Percentiles rank a stretch among this genome's conserved stretches.
phyloP scores from a whole-genome alignment of 768 basidiomycete species.

The Rhizopogon sp. region DNA sequence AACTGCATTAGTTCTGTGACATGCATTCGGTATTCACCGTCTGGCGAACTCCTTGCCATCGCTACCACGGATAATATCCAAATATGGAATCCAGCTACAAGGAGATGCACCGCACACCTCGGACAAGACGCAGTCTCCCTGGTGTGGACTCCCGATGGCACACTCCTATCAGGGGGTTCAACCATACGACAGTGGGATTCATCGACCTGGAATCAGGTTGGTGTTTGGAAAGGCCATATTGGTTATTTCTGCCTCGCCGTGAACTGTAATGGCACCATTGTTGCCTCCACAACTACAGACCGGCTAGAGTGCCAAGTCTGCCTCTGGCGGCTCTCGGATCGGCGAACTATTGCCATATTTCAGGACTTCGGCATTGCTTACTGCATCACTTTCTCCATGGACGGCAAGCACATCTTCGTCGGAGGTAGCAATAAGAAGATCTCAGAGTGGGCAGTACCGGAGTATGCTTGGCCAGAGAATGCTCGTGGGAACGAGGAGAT shows the following conservation, averaged over 20 bases:
- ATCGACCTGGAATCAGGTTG: not conserved
- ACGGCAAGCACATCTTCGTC: no score
- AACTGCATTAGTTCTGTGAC: no score
- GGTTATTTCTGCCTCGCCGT: not conserved
- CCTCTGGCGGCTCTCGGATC: constrained; percentile 13
- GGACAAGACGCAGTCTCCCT: not conserved
- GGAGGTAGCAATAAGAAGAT: no score
- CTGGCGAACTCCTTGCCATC: no score
- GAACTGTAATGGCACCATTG: not conserved
- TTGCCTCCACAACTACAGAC: not conserved
- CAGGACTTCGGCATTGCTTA: not conserved
- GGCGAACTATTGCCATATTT: not conserved
- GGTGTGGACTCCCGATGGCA: not conserved
- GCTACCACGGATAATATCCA: no score
- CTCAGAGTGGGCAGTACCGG: no score
- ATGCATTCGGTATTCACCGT: no score
- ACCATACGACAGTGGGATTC: not conserved
- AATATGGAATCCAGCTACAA: no score
- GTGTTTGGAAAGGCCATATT: not conserved
- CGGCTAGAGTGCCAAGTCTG: no score
- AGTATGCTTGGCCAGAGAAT: no score
- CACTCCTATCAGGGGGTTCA: not conserved
- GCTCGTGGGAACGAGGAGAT: no score
- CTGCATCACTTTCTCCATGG: not conserved
- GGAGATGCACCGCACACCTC: not conserved